These are phyloP conservation scores for Starmerella scarabaei DNA, from an alignment of 805 yeast species.

Conservation along the genomic window DNA sequence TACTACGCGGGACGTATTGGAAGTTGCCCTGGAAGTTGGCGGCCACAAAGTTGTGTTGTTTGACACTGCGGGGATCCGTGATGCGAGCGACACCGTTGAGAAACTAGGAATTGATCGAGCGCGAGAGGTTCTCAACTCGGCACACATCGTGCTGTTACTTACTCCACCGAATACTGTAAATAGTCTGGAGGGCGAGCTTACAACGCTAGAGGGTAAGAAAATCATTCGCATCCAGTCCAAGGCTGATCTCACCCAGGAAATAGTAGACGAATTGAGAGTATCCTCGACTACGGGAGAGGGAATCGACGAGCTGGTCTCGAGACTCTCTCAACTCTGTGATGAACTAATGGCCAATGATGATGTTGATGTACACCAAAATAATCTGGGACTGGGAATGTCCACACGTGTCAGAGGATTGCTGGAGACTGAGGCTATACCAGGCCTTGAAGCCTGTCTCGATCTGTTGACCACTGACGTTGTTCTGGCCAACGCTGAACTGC, in stretches of 20 bases:
- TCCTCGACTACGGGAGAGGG: conserved; percentile 57
- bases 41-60: conserved; percentile 78
- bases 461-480: conserved; percentile 47
- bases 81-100: conserved; percentile 44
- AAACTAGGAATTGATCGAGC: conserved; percentile 74
- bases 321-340: conserved; percentile 38
- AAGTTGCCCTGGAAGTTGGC: conserved; percentile 62
- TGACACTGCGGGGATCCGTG: conserved; percentile 86
- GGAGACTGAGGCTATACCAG: conserved; percentile 59
- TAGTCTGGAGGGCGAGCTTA: conserved; percentile 16
- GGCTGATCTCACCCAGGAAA: conserved; percentile 18
- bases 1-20: conserved; percentile 82
- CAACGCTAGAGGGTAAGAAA: conserved; percentile 12
- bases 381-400: conserved; percentile 52
- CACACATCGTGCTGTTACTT: conserved; percentile 61
- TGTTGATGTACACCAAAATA: conserved; percentile 25
- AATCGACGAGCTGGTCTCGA: conserved; percentile 33
- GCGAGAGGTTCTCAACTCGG: conserved; percentile 39
- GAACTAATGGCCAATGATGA: conserved; percentile 33
- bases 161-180: conserved; percentile 30
- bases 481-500: conserved; percentile 63
- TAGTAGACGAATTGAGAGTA: conserved; percentile 24
- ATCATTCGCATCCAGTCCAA: conserved; percentile 28
- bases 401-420: conserved; percentile 64
- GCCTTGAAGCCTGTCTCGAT: conserved; percentile 37